These are phyloP conservation scores for Bathelium albidoporum DNA, from an alignment of 495 filamentous ascomycete genomes.

Conservation along the genomic window DNA sequence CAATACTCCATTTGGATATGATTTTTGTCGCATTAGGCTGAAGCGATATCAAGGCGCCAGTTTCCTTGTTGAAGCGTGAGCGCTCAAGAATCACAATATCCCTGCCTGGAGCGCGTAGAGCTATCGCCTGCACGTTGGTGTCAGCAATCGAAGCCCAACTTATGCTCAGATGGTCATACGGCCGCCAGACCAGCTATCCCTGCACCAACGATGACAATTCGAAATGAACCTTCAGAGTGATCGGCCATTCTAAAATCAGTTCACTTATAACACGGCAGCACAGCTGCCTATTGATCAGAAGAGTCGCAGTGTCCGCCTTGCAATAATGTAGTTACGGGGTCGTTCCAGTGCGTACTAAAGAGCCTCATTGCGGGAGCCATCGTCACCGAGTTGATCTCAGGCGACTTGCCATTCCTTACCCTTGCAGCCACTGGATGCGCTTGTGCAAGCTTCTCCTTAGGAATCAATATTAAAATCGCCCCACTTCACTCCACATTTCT, in stretches of 20 bases:
- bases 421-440: too few species aligned
- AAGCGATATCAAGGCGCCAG: constrained; percentile 15
- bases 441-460: too few species aligned
- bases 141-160: background rate
- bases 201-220: constrained; percentile 16
- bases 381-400: background rate
- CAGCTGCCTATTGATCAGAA: background rate
- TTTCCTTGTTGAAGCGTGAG: constrained; percentile 11
- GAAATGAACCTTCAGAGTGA: constrained; percentile 7
- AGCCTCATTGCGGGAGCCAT: background rate
- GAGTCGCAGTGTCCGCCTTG: background rate
- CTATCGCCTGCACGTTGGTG: constrained; percentile 1
- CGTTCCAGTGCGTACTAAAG: too few species aligned
- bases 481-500: too few species aligned
- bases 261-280: background rate
- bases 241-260: background rate
- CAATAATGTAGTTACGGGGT: too few species aligned
- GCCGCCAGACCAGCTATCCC: constrained; percentile 12
- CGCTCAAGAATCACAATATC: constrained; percentile 15
- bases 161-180: background rate
- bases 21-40: constrained; percentile 19
- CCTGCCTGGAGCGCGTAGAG: constrained; percentile 10
- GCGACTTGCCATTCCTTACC: background rate
- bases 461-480: too few species aligned
- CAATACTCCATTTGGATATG: constrained; percentile 7